Evolutionary conservation across 805 yeast species (phyloP), one percentile per base, ranked within the genome.

Genomic region (Starmerella sirachaensis): DNA sequence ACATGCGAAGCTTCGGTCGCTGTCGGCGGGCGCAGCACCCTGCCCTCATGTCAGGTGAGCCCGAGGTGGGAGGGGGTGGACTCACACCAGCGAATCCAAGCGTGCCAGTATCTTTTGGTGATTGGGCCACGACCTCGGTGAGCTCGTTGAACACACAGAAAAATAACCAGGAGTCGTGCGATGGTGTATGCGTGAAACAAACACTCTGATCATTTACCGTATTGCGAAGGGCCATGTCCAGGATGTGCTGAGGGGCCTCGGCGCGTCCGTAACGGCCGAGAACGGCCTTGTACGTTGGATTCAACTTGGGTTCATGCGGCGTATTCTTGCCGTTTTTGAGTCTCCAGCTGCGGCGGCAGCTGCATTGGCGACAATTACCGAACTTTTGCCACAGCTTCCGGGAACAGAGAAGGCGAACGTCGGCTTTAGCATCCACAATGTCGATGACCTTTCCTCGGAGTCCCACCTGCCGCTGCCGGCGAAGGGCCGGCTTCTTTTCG

Each of bases 251-350:
- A 3, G 19, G 32, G 13, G 17, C 33, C 46, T 6, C 20, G 34
- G 10, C 18, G 19, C 7, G 34, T 27, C 9, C 27, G 14, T 7
- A 14, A 21, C 19, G 26, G 27, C n/a, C n/a, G n/a, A n/a, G 12
- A n/a, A 9, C 20, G 49, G 44, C 13, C 27, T 47, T 6, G 43
- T 26, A 23, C 37, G 38, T 20, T 40, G 42, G 40, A 31, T 41
- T 27, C 41, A 45, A 20, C 38, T 51, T 31, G 39, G 40, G 31
- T 43, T 44, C 33, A 35, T 51, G 36, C 42, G 43, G 13, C 47
- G 55, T 17, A 34, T 48, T 11, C 44, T 51, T 16, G 46, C 49
- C 11, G 50, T 47, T 9, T 51, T 50, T 29, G 42, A 35, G 18
- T 18, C 41, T 9, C 33, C 20, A 8, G 24, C 12, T 3, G 29